Conservation (phyloP, 352 stramenopile genomes). For the Phytophthora citrophthora region DNA sequence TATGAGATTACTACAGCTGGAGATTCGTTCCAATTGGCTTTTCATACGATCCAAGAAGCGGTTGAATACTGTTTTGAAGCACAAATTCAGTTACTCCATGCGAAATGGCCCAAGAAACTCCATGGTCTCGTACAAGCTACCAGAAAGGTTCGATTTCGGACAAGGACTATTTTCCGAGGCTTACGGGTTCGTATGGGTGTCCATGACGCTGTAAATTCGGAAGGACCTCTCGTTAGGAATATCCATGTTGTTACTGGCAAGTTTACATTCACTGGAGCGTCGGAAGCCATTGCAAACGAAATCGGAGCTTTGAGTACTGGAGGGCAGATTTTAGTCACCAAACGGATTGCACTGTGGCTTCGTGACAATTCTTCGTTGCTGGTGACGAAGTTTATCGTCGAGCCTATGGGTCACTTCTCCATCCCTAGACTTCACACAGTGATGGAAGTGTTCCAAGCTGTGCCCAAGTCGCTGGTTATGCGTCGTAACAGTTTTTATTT, state of each 20-base stretch:
- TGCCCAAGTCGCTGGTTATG: conserved; percentile 28
- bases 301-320: conserved; percentile 54
- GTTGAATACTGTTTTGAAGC: conserved; percentile 55
- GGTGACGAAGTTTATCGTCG: conserved; percentile 28
- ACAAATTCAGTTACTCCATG: conserved; percentile 49
- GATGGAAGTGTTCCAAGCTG: conserved; percentile 44
- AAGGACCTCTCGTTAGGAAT: conserved; percentile 38
- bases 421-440: conserved; percentile 36
- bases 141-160: conserved; percentile 29
- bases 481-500: conserved; percentile 26
- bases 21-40: conserved; percentile 70
- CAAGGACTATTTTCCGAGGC: conserved; percentile 43
- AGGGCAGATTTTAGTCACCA: conserved; percentile 60
- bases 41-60: conserved; percentile 61
- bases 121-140: conserved; percentile 49
- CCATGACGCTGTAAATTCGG: conserved; percentile 39
- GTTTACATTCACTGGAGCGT: conserved; percentile 50
- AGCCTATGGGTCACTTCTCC: conserved; percentile 36
- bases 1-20: conserved; percentile 77
- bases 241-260: conserved; percentile 53
- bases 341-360: conserved; percentile 50
- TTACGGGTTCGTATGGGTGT: conserved; percentile 59
- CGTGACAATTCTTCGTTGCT: conserved; percentile 21
- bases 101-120: conserved; percentile 62
- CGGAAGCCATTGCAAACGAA: conserved; percentile 55